Conservation (phyloP, 1,139 yeast genomes). For the Yamadazyma dendronema region DNA sequence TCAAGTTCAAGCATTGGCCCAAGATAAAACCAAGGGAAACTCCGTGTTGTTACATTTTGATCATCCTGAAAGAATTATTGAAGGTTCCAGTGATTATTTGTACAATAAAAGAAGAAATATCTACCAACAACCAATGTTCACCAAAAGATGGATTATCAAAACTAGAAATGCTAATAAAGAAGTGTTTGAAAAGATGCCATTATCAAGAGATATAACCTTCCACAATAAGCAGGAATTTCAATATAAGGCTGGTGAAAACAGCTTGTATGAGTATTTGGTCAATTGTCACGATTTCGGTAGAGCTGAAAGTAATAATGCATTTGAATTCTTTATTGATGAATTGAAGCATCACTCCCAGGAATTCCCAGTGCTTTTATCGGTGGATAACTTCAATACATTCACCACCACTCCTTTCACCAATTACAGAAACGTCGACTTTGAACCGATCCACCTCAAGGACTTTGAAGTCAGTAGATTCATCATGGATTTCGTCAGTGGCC, state of each 20-base stretch:
- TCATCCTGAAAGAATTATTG: slow-evolving; percentile 56
- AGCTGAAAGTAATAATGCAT: slow-evolving; percentile 34
- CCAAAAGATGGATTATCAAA: slow-evolving; percentile 59
- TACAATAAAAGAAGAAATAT: slow-evolving; percentile 47
- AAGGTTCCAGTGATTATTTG: slow-evolving; percentile 72
- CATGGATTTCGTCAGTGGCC: slow-evolving; percentile 57
- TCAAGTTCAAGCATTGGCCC: slow-evolving; percentile 62
- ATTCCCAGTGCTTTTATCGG: slow-evolving; percentile 64
- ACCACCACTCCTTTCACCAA: slow-evolving; percentile 54
- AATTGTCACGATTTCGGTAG: slow-evolving; percentile 42
- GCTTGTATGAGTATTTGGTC: slow-evolving; percentile 39
- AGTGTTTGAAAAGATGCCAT: slow-evolving; percentile 46
- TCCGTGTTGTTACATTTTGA: slow-evolving; percentile 66
- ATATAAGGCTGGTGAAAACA: slow-evolving; percentile 43
- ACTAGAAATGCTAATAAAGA: slow-evolving; percentile 56
- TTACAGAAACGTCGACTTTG: slow-evolving; percentile 60
- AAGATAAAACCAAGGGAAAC: slow-evolving; percentile 44
- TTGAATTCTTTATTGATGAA: slow-evolving; percentile 57
- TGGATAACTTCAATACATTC: slow-evolving; percentile 75
- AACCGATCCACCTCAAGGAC: slow-evolving; percentile 57
- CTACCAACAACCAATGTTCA: slow-evolving; percentile 80
- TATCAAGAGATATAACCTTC: slow-evolving; percentile 44
- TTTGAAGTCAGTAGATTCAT: slow-evolving; percentile 68
- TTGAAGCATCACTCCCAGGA: slow-evolving; percentile 40
- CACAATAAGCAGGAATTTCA: slow-evolving; percentile 32